These are phyloP conservation scores for Triticum dicoccoides DNA, from an alignment of 176 grass and related monocot species.

Conservation along the genomic window DNA sequence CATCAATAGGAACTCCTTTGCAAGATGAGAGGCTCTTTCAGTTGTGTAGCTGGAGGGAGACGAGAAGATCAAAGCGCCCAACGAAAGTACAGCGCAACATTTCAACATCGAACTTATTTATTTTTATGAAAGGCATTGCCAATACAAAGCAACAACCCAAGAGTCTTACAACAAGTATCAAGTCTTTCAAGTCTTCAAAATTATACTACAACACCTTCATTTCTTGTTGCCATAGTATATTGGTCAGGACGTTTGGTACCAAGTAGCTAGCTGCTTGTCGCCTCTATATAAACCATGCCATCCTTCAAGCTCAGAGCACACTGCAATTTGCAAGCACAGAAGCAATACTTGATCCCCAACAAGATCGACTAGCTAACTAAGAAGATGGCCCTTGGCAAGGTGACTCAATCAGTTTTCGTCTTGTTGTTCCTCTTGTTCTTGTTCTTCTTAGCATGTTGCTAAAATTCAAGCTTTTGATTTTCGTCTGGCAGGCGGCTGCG, in stretches of 20 bases:
- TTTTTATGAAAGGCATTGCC: no score
- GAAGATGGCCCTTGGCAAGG: background rate
- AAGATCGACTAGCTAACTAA: background rate
- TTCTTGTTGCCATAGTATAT: background rate
- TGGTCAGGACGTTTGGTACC: background rate
- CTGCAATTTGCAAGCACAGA: background rate
- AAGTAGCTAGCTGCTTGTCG: background rate
- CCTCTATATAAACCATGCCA: background rate
- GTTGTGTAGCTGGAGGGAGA: no score
- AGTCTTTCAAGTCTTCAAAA: no score
- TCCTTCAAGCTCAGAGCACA: background rate
- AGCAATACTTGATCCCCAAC: background rate
- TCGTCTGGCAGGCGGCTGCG: background rate
- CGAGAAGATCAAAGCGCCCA: no score
- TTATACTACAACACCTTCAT: background rate
- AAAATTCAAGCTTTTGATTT: background rate
- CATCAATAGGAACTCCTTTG: no score
- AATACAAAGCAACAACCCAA: no score
- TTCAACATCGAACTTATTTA: no score
- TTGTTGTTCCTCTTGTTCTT: background rate
- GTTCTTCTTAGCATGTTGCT: background rate
- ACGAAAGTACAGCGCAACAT: no score
- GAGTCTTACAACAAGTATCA: no score
- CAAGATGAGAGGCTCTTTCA: no score
- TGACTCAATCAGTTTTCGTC: background rate